Evolutionary conservation across 2,329 filamentous ascomycete genomes (phyloP).

Genomic region (Zopfia rhizophila): DNA sequence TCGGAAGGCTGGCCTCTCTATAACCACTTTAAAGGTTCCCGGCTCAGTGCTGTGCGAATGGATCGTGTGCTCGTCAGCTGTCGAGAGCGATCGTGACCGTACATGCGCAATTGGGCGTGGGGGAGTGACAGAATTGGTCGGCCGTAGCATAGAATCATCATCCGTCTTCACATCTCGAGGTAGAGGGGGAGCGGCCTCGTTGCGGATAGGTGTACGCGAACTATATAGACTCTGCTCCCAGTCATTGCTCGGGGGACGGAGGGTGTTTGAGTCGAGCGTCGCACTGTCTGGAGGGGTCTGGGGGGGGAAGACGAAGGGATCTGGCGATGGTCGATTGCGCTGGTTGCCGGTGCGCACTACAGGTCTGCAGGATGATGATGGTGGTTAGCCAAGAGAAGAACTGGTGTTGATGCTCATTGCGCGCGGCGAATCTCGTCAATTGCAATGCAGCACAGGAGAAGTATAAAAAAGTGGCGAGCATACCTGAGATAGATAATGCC

Average conservation of each 20-base stretch:
- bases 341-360: slow-evolving; percentile 48
- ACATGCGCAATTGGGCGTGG: slow-evolving; percentile 38
- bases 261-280: slow-evolving; percentile 37
- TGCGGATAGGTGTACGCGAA: slow-evolving; percentile 41
- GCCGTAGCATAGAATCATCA: slow-evolving; percentile 28
- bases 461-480: slow-evolving; percentile 15
- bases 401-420: slow-evolving; percentile 1
- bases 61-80: slow-evolving; percentile 70
- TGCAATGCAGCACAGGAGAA: background rate
- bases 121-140: slow-evolving; percentile 24
- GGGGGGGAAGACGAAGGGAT: slow-evolving; percentile 52
- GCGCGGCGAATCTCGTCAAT: background rate
- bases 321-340: slow-evolving; percentile 43
- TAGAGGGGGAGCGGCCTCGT: slow-evolving; percentile 37
- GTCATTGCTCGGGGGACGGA: slow-evolving; percentile 47
- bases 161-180: slow-evolving; percentile 27
- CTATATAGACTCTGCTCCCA: slow-evolving; percentile 49
- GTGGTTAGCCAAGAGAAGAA: slow-evolving; percentile 34
- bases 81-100: slow-evolving; percentile 81
- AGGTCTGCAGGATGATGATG: slow-evolving; percentile 37
- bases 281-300: slow-evolving; percentile 51
- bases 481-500: slow-evolving; percentile 61
- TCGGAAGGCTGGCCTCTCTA: slow-evolving; percentile 71
- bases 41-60: slow-evolving; percentile 64
- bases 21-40: slow-evolving; percentile 81